Evolutionary conservation across 179 eudicot species (phyloP), one percentile per base, ranked within the genome.

Genomic region (Vitellaria paradoxa): DNA sequence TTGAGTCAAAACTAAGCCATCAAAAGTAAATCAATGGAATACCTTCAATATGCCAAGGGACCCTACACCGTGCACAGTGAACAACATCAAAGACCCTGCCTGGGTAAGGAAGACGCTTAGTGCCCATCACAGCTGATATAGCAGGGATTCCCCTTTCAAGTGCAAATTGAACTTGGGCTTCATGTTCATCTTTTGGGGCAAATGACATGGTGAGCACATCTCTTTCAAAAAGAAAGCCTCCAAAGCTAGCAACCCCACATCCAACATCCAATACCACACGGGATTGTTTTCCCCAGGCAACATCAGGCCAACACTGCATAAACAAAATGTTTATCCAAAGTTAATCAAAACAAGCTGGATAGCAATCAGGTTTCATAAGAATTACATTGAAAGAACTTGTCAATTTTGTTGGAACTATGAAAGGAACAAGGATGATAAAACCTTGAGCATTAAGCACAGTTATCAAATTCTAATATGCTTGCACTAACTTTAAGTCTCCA

Each of bases 211-310:
- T 86, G 66, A 91, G 76, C 55, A 82, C 89, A 86, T 89, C 86
- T 82, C 84, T 89, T 15, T 91, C 95, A 79, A 91, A 87, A 12
- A 89, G 86, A 74, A 64, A 91, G 42, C 95, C 95, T 68, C 95
- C 95, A 85, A 91, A 91, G 81, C 95, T 91, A 75, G 95, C 95
- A 78, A 91, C 95, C 11, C 95, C 95, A 81, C 95, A 91, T 73
- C 95, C 95, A 86, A 91, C 95, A 85, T 91, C 95, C 63, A 91
- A 68, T 73, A 91, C 78, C 26, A 91, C 95, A 70, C 92, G 89
- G 15, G 89, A 68, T 20, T 74, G 85, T 74, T 87, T 87, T 60
- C 95, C 95, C 95, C 95, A 91, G 12, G 86, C 85, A 80, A 89
- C 69, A 42, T 83, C 88, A 81, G 90, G 90, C 61, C 81, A 64